These are phyloP conservation scores for Nicotiana paniculata DNA, from an alignment of 257 asterid genomes.

Conservation along the genomic window DNA sequence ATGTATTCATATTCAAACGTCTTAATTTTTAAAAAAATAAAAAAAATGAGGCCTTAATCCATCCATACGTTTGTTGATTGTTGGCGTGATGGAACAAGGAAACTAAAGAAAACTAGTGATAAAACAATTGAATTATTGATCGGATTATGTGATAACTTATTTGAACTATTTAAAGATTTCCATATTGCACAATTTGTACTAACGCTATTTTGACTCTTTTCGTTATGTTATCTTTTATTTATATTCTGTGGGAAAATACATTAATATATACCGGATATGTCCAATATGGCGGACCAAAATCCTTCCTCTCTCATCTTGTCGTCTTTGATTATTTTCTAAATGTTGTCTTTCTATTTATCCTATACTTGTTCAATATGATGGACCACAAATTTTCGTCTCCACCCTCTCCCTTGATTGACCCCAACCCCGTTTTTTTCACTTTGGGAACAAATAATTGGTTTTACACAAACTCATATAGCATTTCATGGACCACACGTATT, in stretches of 20 bases:
- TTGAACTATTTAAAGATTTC: not conserved
- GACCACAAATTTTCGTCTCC: not conserved
- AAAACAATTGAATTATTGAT: not conserved
- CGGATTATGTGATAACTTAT: not conserved
- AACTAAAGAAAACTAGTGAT: not conserved
- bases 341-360: not conserved
- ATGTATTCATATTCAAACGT: no score
- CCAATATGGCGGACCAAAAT: not conserved
- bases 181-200: not conserved
- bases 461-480: not conserved
- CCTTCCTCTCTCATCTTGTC: not conserved
- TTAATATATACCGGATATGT: no score
- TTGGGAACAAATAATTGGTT: not conserved
- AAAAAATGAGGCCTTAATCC: not conserved
- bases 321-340: not conserved
- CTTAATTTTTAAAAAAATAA: no score
- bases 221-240: no score
- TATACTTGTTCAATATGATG: no score
- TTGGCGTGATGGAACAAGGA: not conserved
- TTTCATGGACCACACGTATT: not conserved
- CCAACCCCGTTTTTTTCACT: not conserved
- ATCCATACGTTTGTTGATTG: not conserved
- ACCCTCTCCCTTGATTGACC: not conserved
- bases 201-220: no score
- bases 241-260: not conserved